Conservation (phyloP, 345 rosid genomes). For the Lenwebbia sp. region DNA sequence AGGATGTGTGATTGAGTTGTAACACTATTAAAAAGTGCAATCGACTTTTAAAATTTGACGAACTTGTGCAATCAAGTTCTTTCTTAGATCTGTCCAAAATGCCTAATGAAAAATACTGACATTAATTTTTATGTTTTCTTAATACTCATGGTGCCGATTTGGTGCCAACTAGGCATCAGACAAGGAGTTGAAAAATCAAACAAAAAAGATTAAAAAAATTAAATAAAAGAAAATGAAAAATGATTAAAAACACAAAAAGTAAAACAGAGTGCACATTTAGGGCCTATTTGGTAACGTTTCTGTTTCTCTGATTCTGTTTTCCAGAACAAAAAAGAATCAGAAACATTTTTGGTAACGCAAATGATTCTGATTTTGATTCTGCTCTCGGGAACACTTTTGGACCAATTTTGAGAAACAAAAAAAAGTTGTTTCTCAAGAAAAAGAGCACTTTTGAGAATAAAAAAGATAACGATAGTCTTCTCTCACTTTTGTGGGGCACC, state of each 20-base stretch:
- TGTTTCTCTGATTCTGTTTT: too few relatives aligned
- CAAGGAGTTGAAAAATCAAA: neutral
- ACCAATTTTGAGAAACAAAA: too few relatives aligned
- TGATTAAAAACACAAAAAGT: neutral
- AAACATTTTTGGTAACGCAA: too few relatives aligned
- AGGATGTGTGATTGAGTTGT: neutral
- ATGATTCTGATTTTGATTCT: too few relatives aligned
- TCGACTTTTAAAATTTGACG: too few relatives aligned
- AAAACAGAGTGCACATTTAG: neutral
- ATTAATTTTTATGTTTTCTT: neutral
- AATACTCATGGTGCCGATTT: neutral
- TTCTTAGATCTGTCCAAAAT: neutral
- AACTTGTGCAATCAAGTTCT: rapidly evolving
- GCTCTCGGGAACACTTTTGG: too few relatives aligned
- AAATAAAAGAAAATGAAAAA: neutral
- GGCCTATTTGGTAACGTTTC: too few relatives aligned
- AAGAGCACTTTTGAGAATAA: too few relatives aligned
- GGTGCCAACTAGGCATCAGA: neutral
- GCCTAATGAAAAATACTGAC: neutral
- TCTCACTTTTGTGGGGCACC: too few relatives aligned
- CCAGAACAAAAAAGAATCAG: too few relatives aligned
- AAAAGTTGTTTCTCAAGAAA: too few relatives aligned
- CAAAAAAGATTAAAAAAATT: neutral
- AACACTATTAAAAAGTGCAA: neutral
- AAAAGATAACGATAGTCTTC: too few relatives aligned